Evolutionary conservation across 2,329 filamentous ascomycete species (phyloP), one percentile per base, ranked within the genome.

Genomic region (Diplodia sapinea): DNA sequence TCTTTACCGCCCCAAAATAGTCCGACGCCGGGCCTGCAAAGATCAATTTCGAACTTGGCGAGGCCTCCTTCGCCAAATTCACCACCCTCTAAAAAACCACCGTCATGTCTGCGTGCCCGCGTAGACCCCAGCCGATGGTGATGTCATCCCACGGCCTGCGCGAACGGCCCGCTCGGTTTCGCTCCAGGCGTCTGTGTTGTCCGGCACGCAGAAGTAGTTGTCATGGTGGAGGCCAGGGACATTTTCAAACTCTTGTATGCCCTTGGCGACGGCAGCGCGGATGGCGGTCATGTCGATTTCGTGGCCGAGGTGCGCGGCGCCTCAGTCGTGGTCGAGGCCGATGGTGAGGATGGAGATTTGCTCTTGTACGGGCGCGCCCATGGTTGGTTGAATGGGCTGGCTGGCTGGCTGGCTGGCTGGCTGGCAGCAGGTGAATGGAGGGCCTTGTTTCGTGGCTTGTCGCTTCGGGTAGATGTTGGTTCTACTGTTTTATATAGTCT

Each of bases 241-340:
- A 15, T 2, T 13, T 3, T 31, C 17, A 4, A 62, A 12, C 8
- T 31, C 23, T 12, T 49, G 11, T 15, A 62, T 2, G 26, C 40
- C 40, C 5, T 33, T 31, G n/a, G 5, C 4, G 8, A 50, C 57
- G 9, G 23, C 17, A 29, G 40, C 15, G 40, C 57, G 57, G 40
- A 62, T 8, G 17, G 38, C 15, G 7, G 40, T 2, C 11, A 33
- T 26, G 40, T 62, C 40, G 40, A 49, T 6, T 8, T 49, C 20
- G 8, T 49, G 38, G 2, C 26, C 26, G 3, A 26, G 57, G 26
- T 62, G 13, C 15, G 40, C 57, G 12, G 38, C 26, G 4, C 38
- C 31, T 43, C 57, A 62, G 26, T 49, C 57, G 23, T 50, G 47
- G 40, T 62, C 57, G 57, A 62, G 40, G 17, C 57, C 57, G 40